Evolutionary conservation across 345 rosid genomes (phyloP), one percentile per base, ranked within the genome.

Genomic region (Bruguiera gymnorhiza): DNA sequence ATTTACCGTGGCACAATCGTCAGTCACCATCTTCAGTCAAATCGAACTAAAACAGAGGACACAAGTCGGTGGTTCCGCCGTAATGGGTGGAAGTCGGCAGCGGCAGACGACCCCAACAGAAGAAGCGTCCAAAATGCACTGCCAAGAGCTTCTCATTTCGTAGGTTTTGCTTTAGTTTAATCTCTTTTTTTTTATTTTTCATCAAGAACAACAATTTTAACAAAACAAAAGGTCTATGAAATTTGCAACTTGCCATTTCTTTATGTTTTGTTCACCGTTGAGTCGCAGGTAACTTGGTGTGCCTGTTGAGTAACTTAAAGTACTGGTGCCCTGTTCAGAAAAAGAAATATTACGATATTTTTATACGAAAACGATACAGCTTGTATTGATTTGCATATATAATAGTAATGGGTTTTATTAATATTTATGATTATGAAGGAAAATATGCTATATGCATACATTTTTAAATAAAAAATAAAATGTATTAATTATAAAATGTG

Each of bases 61-160:
- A 2, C 16, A 26, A 5, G 23, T 24, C 60, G 31, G 70, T 37
- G 55, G 46, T 13, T 18, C 13, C 54, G 23, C 6, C 4, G 67
- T 39, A 54, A 20, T n/a, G 61, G 24, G 62, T 52, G 29, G 53
- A 20, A 61, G 58, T 53, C 43, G 43, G 34, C 20, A 50, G 34
- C 51, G 60, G 75, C 59, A 62, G 76, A 32, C 34, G 73, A 56
- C 61, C 39, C 69, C 37, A 34, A 34, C 9, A 69, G 64, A 57
- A 71, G 76, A 70, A 58, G 70, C 56, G 73, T 65, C 75, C 75
- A 52, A 63, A 73, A 68, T 34, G 71, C 76, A 80, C 76, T 75
- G 77, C 84, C 80, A 66, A 46, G 58, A 62, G 63, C 36, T 13
- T 13, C 76, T 69, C 83, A 74, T 77, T 74, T 70, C 62, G 63